Evolutionary conservation across 345 rosid genomes (phyloP).

Genomic region (Angophora floribunda): DNA sequence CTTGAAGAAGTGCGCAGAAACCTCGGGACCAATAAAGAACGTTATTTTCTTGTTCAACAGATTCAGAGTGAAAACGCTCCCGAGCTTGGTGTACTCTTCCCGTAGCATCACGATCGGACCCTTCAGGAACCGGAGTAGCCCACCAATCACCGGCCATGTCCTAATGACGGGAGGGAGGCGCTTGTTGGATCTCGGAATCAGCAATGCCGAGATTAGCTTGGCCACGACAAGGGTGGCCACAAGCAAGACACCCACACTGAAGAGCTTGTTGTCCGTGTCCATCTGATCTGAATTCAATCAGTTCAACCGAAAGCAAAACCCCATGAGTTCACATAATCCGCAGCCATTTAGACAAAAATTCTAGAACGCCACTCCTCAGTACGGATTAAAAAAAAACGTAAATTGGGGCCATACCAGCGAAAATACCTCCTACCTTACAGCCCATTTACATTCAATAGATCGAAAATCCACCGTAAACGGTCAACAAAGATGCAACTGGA

Average conservation of each 20-base stretch:
- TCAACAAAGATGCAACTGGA: background rate
- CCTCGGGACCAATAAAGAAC: constrained; percentile 90
- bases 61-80: constrained; percentile 80
- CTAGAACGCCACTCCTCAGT: background rate
- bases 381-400: background rate
- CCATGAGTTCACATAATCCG: background rate
- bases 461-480: background rate
- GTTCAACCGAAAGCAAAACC: background rate
- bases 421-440: background rate
- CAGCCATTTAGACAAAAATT: background rate
- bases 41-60: constrained; percentile 74
- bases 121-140: constrained; percentile 61
- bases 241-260: constrained; percentile 48
- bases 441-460: background rate
- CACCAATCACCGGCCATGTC: constrained; percentile 64
- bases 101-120: constrained; percentile 82
- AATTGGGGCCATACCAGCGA: background rate
- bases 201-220: constrained; percentile 59
- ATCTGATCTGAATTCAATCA: background rate
- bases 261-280: constrained; percentile 49
- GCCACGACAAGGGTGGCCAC: constrained; percentile 62
- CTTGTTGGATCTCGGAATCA: constrained; percentile 47
- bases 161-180: constrained; percentile 69
- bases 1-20: constrained; percentile 95
- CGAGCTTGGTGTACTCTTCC: constrained; percentile 80